phyloP scores from a whole-genome alignment of 306 rosid genomes.

The Morella rubra region DNA sequence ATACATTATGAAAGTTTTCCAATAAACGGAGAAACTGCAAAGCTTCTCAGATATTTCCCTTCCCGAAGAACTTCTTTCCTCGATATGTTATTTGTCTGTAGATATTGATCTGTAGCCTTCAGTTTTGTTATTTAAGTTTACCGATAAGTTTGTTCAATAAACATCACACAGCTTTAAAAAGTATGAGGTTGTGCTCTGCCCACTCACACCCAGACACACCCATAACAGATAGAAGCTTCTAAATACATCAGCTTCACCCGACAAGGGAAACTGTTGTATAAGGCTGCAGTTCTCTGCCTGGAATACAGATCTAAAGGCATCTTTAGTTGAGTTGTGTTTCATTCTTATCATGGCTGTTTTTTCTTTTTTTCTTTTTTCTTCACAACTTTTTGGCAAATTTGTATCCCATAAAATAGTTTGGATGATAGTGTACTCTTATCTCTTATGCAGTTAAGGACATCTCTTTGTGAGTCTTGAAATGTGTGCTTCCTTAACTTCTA shows the following conservation, averaged over 20 bases:
- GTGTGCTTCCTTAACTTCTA: constrained; percentile 25
- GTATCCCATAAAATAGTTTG: background rate
- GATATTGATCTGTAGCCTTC: background rate
- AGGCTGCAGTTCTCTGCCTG: too few species aligned
- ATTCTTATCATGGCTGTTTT: too few species aligned
- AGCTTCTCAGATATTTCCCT: background rate
- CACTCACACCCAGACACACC: too few species aligned
- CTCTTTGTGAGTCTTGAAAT: constrained; percentile 20
- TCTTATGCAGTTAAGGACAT: constrained; percentile 10
- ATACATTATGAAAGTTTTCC: background rate
- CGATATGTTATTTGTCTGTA: background rate
- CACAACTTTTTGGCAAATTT: background rate
- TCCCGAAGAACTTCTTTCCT: background rate
- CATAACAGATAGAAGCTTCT: too few species aligned
- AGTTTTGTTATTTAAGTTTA: background rate
- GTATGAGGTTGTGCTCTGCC: background rate
- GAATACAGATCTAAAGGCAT: too few species aligned
- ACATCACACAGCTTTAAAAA: background rate
- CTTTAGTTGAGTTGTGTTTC: too few species aligned
- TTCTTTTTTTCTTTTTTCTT: background rate
- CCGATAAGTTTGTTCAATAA: background rate
- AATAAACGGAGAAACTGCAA: background rate
- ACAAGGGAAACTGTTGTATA: too few species aligned
- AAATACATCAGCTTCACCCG: too few species aligned
- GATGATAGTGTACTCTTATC: background rate